These are phyloP conservation scores for Neocallimastix lanati DNA, from an alignment of 192 early-diverging fungal species.

Conservation along the genomic window DNA sequence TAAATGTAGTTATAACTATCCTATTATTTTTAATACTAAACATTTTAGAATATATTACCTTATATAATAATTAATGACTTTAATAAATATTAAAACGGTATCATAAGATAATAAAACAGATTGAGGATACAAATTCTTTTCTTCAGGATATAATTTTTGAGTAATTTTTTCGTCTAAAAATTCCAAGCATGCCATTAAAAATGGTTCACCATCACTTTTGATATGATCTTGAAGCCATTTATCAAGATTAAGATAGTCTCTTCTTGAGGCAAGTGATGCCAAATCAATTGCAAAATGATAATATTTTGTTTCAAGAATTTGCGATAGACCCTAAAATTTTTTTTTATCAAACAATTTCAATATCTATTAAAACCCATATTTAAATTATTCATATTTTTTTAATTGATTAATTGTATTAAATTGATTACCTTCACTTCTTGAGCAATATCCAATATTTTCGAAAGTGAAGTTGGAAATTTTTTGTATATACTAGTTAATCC, in stretches of 20 bases:
- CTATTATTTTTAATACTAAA: too few species aligned
- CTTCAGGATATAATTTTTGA: slow-evolving; percentile 20
- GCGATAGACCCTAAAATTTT: slow-evolving; percentile 33
- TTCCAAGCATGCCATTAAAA: slow-evolving; percentile 52
- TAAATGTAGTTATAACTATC: too few species aligned
- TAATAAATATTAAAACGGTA: slow-evolving; percentile 44
- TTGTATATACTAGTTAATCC: slow-evolving; percentile 51
- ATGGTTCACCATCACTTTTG: slow-evolving; percentile 32
- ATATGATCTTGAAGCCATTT: slow-evolving; percentile 70
- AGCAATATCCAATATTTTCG: slow-evolving; percentile 52
- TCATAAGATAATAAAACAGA: slow-evolving; percentile 45
- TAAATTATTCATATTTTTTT: too few species aligned
- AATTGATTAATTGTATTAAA: background rate
- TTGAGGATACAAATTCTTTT: slow-evolving; percentile 4
- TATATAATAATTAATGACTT: slow-evolving; percentile 24
- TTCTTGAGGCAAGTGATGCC: slow-evolving; percentile 54
- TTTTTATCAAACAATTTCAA: too few species aligned
- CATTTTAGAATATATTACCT: slow-evolving; percentile 12
- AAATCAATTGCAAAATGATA: slow-evolving; percentile 59
- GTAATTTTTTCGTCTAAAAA: slow-evolving; percentile 49
- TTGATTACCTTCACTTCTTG: slow-evolving; percentile 55
- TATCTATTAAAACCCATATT: too few species aligned
- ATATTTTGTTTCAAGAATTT: slow-evolving; percentile 46
- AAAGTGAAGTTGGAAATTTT: slow-evolving; percentile 38
- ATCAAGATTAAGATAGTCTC: slow-evolving; percentile 63